A percentile compares a stretch with the other conserved stretches of the same genome.
Conservation (phyloP, 2,329 filamentous ascomycete species). For the Torrubiellomyces zombiae region DNA sequence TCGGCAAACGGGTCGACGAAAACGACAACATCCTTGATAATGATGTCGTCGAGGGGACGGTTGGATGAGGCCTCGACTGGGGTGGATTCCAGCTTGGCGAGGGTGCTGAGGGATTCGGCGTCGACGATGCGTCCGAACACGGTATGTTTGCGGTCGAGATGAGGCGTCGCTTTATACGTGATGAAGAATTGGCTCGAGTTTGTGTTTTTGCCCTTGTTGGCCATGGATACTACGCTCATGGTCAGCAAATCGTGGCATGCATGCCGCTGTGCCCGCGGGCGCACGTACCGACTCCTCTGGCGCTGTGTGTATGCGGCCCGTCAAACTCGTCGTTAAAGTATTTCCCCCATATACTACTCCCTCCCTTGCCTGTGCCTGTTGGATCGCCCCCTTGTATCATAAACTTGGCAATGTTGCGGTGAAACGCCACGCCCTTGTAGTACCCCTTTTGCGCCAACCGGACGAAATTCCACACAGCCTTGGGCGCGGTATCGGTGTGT, state of each 20-base stretch:
- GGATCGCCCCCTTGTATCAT: conserved; percentile 98
- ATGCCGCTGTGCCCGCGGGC: no score
- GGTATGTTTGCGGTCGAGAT: conserved; percentile 93
- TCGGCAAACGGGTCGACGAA: conserved; percentile 94
- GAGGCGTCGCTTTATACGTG: conserved; percentile 66
- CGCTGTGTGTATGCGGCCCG: conserved; percentile 69
- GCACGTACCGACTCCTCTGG: conserved; percentile 49
- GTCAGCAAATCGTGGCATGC: background rate
- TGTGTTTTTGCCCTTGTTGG: conserved; percentile 96
- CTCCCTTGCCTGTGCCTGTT: conserved; percentile 81
- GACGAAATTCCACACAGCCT: conserved; percentile 94
- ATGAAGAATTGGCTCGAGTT: conserved; percentile 95
- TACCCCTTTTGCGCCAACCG: conserved; percentile 77
- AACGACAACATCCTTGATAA: conserved; percentile 68
- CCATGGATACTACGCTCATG: conserved; percentile 51
- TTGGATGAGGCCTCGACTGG: conserved; percentile 62
- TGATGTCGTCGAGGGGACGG: conserved; percentile 59
- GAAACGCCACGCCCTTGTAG: conserved; percentile 71
- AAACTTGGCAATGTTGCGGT: conserved; percentile 87
- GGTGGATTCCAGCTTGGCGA: conserved; percentile 61
- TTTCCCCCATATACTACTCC: conserved; percentile 81
- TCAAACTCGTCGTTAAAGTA: conserved; percentile 91
- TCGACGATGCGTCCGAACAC: conserved; percentile 80
- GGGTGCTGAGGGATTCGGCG: conserved; percentile 50
- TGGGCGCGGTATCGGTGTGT: conserved; percentile 77